A percentile compares a stretch with the other conserved stretches of the same genome.
phyloP scores from a whole-genome alignment of 768 basidiomycete genomes.

The Pulveroboletus frians region DNA sequence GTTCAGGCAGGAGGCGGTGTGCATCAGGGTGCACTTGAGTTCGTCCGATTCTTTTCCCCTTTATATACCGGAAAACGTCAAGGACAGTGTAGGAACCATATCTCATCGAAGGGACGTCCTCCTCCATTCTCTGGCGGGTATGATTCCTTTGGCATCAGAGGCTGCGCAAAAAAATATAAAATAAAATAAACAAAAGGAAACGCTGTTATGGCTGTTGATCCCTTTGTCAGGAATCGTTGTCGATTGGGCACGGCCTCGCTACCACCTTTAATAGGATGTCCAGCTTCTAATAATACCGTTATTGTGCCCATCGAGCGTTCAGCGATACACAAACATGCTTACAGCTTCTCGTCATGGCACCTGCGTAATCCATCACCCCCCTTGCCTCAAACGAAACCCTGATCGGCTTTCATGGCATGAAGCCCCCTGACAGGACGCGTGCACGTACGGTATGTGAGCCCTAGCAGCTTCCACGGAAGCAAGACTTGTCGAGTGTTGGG shows the following conservation, averaged over 20 bases:
- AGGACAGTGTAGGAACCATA: neutral
- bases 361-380: slow-evolving; percentile 9
- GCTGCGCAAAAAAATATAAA: neutral
- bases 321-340: slow-evolving; percentile 2
- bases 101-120: neutral
- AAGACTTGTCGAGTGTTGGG: slow-evolving; percentile 2
- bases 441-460: slow-evolving; percentile 11
- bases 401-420: slow-evolving; percentile 3
- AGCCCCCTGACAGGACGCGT: slow-evolving; percentile 4
- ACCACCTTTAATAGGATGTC: slow-evolving; percentile 7
- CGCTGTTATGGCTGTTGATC: neutral
- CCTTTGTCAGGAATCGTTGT: neutral
- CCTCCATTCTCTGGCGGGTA: neutral
- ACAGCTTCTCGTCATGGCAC: slow-evolving; percentile 4
- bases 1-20: slow-evolving; percentile 19
- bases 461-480: slow-evolving; percentile 8
- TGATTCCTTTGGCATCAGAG: neutral
- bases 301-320: slow-evolving; percentile 4
- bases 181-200: no score
- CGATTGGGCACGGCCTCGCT: neutral
- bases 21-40: slow-evolving; percentile 4
- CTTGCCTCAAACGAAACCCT: neutral
- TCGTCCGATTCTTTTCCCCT: neutral
- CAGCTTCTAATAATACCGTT: slow-evolving; percentile 11
- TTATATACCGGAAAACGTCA: slow-evolving; percentile 10